A percentile compares a stretch with the other conserved stretches of the same genome.
Conservation (phyloP, 306 rosid species). For the Quercus bicolor region DNA sequence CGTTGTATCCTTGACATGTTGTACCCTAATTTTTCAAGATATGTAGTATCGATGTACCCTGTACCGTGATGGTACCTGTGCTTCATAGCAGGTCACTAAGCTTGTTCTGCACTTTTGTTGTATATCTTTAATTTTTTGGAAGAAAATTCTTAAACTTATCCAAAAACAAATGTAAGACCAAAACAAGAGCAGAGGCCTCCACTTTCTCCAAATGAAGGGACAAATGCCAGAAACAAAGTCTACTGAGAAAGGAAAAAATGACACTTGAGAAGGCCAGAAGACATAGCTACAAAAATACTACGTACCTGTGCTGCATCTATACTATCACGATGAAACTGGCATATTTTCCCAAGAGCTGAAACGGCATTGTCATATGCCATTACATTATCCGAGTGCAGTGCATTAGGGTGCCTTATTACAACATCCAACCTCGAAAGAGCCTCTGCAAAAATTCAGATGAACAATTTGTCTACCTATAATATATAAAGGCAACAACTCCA, state of each 20-base stretch:
- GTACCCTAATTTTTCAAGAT: no score
- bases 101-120: no score
- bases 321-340: slow-evolving; percentile 84
- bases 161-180: background rate
- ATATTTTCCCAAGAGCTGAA: slow-evolving; percentile 91
- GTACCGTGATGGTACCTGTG: no score
- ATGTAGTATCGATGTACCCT: no score
- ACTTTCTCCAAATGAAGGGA: background rate
- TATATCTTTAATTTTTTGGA: no score
- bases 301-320: slow-evolving; percentile 89
- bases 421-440: slow-evolving; percentile 85
- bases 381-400: slow-evolving; percentile 61
- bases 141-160: no score
- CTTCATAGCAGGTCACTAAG: no score
- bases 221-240: background rate
- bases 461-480: background rate
- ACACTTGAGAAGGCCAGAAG: background rate
- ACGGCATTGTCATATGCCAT: slow-evolving; percentile 99
- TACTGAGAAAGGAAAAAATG: background rate
- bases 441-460: slow-evolving; percentile 51
- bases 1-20: no score
- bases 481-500: background rate
- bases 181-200: background rate
- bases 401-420: slow-evolving; percentile 84
- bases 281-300: slow-evolving; percentile 5